Conservation (phyloP, 1,139 yeast species). For the Blastobotrys illinoisensis region DNA sequence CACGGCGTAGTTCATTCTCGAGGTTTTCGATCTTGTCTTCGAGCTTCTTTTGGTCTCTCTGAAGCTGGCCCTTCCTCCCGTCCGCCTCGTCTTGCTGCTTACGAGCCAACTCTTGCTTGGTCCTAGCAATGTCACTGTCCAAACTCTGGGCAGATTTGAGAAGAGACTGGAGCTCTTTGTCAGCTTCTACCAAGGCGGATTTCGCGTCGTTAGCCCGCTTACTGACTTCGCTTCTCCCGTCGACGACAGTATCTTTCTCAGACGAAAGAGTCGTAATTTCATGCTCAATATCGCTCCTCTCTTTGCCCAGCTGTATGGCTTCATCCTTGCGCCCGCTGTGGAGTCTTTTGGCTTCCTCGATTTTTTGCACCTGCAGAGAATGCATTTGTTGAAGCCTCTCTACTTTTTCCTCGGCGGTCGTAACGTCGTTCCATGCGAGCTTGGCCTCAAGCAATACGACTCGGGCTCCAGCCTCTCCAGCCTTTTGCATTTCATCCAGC, state of each 20-base stretch:
- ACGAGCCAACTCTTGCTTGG: conserved; percentile 18
- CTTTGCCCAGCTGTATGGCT: neutral
- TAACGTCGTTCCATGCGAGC: conserved; percentile 23
- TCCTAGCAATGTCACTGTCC: conserved; percentile 29
- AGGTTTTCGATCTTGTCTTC: conserved; percentile 37
- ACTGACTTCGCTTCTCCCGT: neutral
- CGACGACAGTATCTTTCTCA: neutral
- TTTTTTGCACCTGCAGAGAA: conserved; percentile 20
- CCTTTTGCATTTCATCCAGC: conserved; percentile 4
- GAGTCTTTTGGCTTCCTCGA: neutral
- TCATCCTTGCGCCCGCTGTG: neutral
- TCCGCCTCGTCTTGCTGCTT: conserved; percentile 3
- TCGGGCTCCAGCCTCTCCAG: neutral
- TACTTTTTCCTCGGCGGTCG: conserved; percentile 22
- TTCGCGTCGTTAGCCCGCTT: neutral
- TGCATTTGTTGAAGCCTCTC: conserved; percentile 14
- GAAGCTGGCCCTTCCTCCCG: neutral
- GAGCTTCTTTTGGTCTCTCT: conserved; percentile 25
- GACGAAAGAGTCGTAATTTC: no score
- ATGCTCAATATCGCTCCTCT: conserved; percentile 14
- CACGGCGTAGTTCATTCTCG: conserved; percentile 28
- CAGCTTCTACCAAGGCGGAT: neutral
- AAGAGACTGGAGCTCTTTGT: conserved; percentile 24
- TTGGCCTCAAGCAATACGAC: neutral
- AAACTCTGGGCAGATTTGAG: conserved; percentile 2